Evolutionary conservation across 768 basidiomycete species (phyloP).

Genomic region (Psilocybe subaeruginosa): DNA sequence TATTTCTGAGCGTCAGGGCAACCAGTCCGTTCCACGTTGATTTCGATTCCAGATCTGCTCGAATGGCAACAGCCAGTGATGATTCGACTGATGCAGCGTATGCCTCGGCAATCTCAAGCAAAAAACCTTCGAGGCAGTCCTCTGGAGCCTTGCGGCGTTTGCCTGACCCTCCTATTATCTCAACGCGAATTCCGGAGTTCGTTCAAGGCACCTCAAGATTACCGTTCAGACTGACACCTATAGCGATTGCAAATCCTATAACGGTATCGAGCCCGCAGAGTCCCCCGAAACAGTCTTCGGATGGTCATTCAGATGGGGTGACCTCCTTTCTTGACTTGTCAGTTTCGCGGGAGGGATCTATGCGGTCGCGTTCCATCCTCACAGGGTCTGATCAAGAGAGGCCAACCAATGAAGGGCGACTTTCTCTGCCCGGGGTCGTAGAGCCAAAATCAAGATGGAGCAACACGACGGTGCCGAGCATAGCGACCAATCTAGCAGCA

Average conservation of each 20-base stretch:
- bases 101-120: constrained; percentile 9
- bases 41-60: constrained; percentile 28
- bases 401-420: background rate
- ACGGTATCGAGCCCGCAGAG: background rate
- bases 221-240: constrained; percentile 25
- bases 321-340: constrained; percentile 30
- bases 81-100: constrained; percentile 6
- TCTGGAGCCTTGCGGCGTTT: constrained; percentile 8
- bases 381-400: constrained; percentile 10
- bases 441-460: constrained; percentile 18
- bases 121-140: constrained; percentile 13
- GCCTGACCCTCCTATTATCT: background rate
- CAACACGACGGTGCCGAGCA: constrained; percentile 37
- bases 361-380: constrained; percentile 22
- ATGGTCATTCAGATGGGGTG: constrained; percentile 18
- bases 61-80: constrained; percentile 2
- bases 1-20: constrained; percentile 37
- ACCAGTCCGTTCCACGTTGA: constrained; percentile 53
- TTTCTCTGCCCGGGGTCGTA: constrained; percentile 10
- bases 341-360: constrained; percentile 23
- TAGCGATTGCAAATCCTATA: constrained; percentile 11
- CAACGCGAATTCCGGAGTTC: constrained; percentile 21
- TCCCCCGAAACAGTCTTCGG: constrained; percentile 10
- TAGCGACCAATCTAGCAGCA: constrained; percentile 18
- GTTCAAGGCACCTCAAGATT: constrained; percentile 20